phyloP scores from a whole-genome alignment of 73 alveolate species.

The Paramecium caudatum region DNA sequence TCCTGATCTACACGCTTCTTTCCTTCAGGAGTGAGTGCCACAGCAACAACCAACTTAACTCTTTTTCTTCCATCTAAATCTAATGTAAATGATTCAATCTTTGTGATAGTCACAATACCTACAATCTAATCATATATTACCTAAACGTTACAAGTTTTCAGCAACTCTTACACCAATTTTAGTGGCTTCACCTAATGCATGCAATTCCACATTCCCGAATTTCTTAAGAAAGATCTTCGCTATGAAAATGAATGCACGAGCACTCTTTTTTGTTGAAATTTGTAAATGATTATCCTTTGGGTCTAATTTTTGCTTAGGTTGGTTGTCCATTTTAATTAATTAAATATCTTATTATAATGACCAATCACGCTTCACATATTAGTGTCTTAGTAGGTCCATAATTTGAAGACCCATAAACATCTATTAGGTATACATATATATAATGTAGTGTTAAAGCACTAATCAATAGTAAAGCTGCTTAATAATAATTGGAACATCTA shows the following conservation, averaged over 20 bases:
- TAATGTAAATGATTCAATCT: constrained; percentile 29
- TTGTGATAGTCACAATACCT: constrained; percentile 48
- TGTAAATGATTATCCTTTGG: constrained; percentile 50
- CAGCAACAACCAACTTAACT: constrained; percentile 1
- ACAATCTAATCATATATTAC: neutral
- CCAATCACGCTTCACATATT: constrained; percentile 34
- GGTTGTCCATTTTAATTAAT: too few relatives aligned
- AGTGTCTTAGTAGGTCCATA: constrained; percentile 50
- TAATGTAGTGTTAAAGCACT: constrained; percentile 9
- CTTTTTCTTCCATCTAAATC: constrained; percentile 4
- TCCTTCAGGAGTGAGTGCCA: constrained; percentile 57
- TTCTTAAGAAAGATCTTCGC: constrained; percentile 61
- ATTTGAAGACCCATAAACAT: constrained; percentile 27
- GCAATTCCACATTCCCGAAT: constrained; percentile 48
- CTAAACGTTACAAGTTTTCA: constrained; percentile 61
- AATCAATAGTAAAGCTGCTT: constrained; percentile 20
- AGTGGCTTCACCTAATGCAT: constrained; percentile 68
- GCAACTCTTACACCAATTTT: constrained; percentile 68
- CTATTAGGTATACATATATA: neutral
- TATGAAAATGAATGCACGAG: constrained; percentile 54
- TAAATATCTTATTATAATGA: too few relatives aligned
- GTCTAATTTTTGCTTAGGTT: constrained; percentile 52
- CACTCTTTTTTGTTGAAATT: constrained; percentile 44
- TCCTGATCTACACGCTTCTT: constrained; percentile 47
- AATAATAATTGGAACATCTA: neutral